phyloP scores from a whole-genome alignment of 2,329 filamentous ascomycete species.

The Clonostachys byssicola region DNA sequence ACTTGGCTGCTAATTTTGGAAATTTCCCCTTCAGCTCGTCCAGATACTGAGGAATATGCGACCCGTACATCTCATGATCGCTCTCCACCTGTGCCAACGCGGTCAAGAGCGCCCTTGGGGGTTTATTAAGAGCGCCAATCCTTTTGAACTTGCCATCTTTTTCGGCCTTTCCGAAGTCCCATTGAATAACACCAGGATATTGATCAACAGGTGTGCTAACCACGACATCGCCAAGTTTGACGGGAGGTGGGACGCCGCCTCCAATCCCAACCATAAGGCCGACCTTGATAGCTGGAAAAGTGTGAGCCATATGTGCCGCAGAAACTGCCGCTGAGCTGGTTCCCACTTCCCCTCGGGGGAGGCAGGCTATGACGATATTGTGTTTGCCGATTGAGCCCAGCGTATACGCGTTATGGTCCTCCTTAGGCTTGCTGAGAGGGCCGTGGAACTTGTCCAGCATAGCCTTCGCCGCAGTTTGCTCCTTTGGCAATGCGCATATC shows the following conservation, averaged over 20 bases:
- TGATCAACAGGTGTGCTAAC: conserved; percentile 8
- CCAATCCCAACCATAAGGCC: conserved; percentile 13
- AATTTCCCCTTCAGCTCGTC: no score
- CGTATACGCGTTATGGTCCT: conserved; percentile 8
- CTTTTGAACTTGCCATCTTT: conserved; percentile 3
- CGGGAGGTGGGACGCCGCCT: conserved; percentile 15
- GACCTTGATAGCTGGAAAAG: conserved; percentile 20
- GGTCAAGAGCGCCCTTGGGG: not conserved
- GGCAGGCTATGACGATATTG: conserved; percentile 9
- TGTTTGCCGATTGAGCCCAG: conserved; percentile 7
- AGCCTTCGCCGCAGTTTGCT: conserved; percentile 7
- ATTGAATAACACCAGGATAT: conserved; percentile 3
- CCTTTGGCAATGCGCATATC: conserved; percentile 10
- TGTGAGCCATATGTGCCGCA: conserved; percentile 20
- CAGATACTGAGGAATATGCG: not conserved
- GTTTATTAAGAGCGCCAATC: not conserved
- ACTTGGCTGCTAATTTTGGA: not conserved
- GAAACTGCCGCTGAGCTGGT: conserved; percentile 17
- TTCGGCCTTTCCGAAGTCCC: conserved; percentile 6
- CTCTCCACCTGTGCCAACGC: not conserved
- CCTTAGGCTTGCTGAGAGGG: not conserved
- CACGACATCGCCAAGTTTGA: conserved; percentile 29
- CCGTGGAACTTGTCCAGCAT: conserved; percentile 11
- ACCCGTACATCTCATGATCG: not conserved
- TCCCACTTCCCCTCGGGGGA: conserved; percentile 9